Evolutionary conservation across 305 asterid genomes (phyloP).

Genomic region (Rubia tinctorum): DNA sequence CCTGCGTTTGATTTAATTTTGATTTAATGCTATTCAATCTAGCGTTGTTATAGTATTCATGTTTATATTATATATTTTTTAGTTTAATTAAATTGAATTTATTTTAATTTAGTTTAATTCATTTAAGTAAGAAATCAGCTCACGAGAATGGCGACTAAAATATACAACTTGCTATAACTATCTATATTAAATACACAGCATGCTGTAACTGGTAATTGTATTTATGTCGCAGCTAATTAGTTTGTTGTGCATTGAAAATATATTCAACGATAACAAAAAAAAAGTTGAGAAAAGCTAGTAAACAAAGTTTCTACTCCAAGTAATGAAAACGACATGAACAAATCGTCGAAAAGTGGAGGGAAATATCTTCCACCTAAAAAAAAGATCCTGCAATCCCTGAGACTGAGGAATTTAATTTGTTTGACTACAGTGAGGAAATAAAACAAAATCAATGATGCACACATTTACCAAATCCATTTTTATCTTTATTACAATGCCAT

Average conservation of each 20-base stretch:
- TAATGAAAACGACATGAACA: constrained; percentile 13
- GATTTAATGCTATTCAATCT: too few species aligned
- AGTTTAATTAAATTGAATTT: too few species aligned
- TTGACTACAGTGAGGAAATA: neutral
- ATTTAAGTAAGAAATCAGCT: too few species aligned
- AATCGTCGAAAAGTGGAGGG: neutral
- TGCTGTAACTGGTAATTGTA: neutral
- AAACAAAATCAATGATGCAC: neutral
- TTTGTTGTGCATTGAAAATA: neutral
- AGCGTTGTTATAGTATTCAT: too few species aligned
- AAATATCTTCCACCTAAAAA: neutral
- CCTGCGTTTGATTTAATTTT: too few species aligned
- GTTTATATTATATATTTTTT: too few species aligned
- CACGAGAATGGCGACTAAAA: too few species aligned
- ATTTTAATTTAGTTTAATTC: too few species aligned
- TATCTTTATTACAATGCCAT: neutral
- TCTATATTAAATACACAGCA: neutral
- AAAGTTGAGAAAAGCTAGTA: neutral
- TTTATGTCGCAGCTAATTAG: neutral
- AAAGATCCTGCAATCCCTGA: constrained; percentile 7
- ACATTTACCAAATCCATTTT: constrained; percentile 7
- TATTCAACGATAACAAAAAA: neutral
- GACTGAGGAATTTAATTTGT: neutral
- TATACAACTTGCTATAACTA: too few species aligned
- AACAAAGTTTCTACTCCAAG: neutral